Base-by-base conservation (phyloP, 805 yeast species). In the Lachancea meyersii region DNA sequence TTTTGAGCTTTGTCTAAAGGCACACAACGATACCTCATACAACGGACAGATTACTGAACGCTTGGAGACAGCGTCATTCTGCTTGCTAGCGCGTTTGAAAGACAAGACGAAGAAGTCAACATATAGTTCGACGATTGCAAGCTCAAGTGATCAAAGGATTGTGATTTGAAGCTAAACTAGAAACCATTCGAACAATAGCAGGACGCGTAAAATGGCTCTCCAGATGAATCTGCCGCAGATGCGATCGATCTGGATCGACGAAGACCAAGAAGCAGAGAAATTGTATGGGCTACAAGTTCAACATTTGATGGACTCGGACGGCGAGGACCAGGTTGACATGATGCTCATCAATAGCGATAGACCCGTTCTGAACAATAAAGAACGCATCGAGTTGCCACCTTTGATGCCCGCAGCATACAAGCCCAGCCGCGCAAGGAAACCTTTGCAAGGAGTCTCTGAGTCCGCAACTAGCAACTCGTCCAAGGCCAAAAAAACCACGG, bases 161-260 rank as follows among this genome's bases (percentile, higher is more conserved):
- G n/a, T n/a, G n/a, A n/a, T n/a, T n/a, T n/a, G n/a, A n/a, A n/a
- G n/a, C n/a, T n/a, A n/a, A n/a, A n/a, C n/a, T n/a, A n/a, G n/a
- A n/a, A n/a, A n/a, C n/a, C n/a, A n/a, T n/a, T n/a, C n/a, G n/a
- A n/a, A n/a, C n/a, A n/a, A n/a, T n/a, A n/a, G n/a, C 10, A 18
- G 6, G n/a, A 24, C 38, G 13, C 19, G 30, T 3, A 28, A 35
- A 7, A 42, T 42, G 45, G 38, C 45, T 26, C 13, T 37, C 6
- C 45, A 36, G 19, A 35, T 39, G 43, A 41, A 44, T 19, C 37
- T 59, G 26, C 65, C 63, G 20, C 62, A 56, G 45, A 67, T 68
- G 68, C 65, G 61, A 46, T 67, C 71, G 26, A 68, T 68, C 40
- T 68, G 72, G 72, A 45, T 68, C 18, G 72, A 67, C 42, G 72